Base-by-base conservation (phyloP, 1,284 basidiomycete genomes). In the Marasmius fiardii region DNA sequence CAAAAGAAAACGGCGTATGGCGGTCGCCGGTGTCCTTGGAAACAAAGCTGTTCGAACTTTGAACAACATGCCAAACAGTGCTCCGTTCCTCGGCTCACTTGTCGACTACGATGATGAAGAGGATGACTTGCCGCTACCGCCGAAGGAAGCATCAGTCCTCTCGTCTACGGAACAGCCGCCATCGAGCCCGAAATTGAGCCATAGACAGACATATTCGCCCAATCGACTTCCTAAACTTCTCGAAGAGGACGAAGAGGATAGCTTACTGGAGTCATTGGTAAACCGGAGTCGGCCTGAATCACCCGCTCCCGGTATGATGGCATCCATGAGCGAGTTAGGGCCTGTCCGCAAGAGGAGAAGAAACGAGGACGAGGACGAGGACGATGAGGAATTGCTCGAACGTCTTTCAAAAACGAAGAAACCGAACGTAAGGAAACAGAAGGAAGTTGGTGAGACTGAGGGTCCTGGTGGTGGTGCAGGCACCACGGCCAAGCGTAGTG, bases 51-150 rank as follows among this genome's bases (percentile, higher is more conserved):
- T 77, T 58, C 72, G 77, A 56, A 74, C 81, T 45, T 65, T 67
- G 60, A 60, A 63, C 47, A 60, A 65, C 52, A 44, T 65, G 45
- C 60, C 53, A 23, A 60, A 78, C 43, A 78, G 77, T 52, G 73
- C 76, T 14, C 81, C 83, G 43, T 74, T 77, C 23, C 72, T 88
- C 11, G 76, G 79, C 18, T 75, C 80, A 8, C 74, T 92, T 43
- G 78, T 89, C 31, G 90, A 90, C 62, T 92, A 93, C 66, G 82
- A 77, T 12, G 85, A 84, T 18, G 88, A 90, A 41, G 86, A 86
- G 35, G 86, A 86, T 35, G 78, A 76, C 31, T 73, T 79, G 24
- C 68, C 62, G 52, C 59, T 62, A 2, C 60, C 58, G 21, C 58
- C 61, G 20, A 43, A 53, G 20, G 53, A 49, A 3, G 60, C 62